phyloP scores from a whole-genome alignment of 371 early-diverging fungal genomes.

The Haplosporangium sp. region DNA sequence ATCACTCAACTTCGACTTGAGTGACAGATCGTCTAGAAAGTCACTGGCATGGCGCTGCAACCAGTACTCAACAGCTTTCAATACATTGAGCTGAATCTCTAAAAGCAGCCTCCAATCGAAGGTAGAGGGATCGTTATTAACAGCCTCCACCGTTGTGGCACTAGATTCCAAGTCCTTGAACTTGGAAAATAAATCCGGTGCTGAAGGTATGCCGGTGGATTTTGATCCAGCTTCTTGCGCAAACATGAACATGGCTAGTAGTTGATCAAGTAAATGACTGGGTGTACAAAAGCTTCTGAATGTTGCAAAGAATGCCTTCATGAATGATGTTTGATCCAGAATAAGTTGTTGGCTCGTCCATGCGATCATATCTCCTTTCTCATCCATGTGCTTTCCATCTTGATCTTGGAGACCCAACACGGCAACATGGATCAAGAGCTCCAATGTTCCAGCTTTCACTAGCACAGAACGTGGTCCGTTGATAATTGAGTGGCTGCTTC shows the following conservation, averaged over 20 bases:
- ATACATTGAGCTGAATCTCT: slow-evolving; percentile 58
- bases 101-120: slow-evolving; percentile 61
- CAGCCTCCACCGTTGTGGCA: background rate
- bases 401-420: slow-evolving; percentile 63
- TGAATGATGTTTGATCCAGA: slow-evolving; percentile 64
- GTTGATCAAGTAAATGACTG: slow-evolving; percentile 61
- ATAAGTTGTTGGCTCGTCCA: slow-evolving; percentile 39
- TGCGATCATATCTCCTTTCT: slow-evolving; percentile 58
- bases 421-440: slow-evolving; percentile 64
- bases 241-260: slow-evolving; percentile 60
- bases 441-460: slow-evolving; percentile 67
- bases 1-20: slow-evolving; percentile 29
- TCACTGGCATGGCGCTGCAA: slow-evolving; percentile 71
- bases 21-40: slow-evolving; percentile 71
- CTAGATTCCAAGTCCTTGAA: slow-evolving; percentile 1
- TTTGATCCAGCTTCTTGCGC: slow-evolving; percentile 39
- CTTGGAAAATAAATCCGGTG: slow-evolving; percentile 23
- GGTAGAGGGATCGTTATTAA: background rate
- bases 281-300: slow-evolving; percentile 68
- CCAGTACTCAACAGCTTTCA: slow-evolving; percentile 78
- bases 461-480: slow-evolving; percentile 36
- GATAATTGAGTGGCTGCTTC: slow-evolving; percentile 18
- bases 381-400: slow-evolving; percentile 58
- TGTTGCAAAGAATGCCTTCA: slow-evolving; percentile 65
- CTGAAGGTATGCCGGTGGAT: slow-evolving; percentile 23